Conservation (phyloP, 2,329 filamentous ascomycete genomes). For the Diaporthe caulivora region DNA sequence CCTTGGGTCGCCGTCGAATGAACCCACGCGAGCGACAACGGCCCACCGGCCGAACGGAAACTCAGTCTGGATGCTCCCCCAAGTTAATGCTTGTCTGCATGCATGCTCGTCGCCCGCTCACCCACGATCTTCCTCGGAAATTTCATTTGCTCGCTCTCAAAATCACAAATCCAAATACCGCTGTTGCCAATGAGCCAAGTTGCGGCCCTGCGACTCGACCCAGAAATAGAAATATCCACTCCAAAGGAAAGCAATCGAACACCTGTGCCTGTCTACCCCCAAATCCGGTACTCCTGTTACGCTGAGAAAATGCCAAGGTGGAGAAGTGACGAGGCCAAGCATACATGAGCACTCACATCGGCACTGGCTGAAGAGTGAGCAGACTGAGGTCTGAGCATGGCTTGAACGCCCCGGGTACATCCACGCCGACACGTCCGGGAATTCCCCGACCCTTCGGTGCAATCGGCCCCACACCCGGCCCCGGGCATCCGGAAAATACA, state of each 20-base stretch:
- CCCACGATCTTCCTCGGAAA: not conserved
- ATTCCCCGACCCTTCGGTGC: slow-evolving; percentile 2
- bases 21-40: not conserved
- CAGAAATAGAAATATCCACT: not conserved
- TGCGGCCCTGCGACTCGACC: not conserved
- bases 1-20: not conserved
- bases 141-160: not conserved
- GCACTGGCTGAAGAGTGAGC: not conserved
- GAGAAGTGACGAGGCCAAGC: not conserved
- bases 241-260: not conserved
- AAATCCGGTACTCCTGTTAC: not conserved
- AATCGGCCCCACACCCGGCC: not conserved
- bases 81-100: not conserved
- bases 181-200: not conserved
- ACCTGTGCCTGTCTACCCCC: not conserved
- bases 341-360: not conserved
- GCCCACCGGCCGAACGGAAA: slow-evolving; percentile 36
- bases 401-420: not conserved
- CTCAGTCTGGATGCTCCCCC: slow-evolving; percentile 1
- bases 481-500: slow-evolving; percentile 4
- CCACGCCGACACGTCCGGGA: not conserved
- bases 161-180: not conserved
- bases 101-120: not conserved
- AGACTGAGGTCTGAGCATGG: not conserved
- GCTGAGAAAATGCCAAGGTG: not conserved